phyloP scores from a whole-genome alignment of 495 filamentous ascomycete genomes.

The Staphylotrichum tortipilum region DNA sequence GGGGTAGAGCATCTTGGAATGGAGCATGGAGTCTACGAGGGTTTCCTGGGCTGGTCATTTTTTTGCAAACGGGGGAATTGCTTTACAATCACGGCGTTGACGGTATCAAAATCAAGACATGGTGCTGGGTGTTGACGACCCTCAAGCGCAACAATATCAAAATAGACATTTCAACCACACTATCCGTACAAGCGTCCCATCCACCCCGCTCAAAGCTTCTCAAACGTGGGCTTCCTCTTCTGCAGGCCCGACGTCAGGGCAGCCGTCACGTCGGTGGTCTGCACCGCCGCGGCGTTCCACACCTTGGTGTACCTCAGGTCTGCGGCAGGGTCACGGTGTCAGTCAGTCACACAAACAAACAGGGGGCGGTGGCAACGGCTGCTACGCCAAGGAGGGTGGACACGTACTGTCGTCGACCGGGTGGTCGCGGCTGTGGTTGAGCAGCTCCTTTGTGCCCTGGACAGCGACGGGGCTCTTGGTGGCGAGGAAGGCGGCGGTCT shows the following conservation, averaged over 20 bases:
- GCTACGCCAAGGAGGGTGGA: too few relatives aligned
- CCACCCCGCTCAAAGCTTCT: slow-evolving; percentile 69
- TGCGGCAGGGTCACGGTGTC: slow-evolving; percentile 23
- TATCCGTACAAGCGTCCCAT: too few relatives aligned
- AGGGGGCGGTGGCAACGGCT: not conserved
- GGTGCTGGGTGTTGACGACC: too few relatives aligned
- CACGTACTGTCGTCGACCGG: slow-evolving; percentile 63
- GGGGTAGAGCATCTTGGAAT: too few relatives aligned
- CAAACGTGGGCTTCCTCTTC: slow-evolving; percentile 76
- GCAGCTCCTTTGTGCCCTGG: slow-evolving; percentile 83
- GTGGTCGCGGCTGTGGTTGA: slow-evolving; percentile 80
- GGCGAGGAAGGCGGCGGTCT: slow-evolving; percentile 59
- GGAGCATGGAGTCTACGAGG: too few relatives aligned
- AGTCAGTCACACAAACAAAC: not conserved
- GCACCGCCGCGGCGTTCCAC: slow-evolving; percentile 79
- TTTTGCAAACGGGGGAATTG: too few relatives aligned
- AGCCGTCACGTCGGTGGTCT: slow-evolving; percentile 66
- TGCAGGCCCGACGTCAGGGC: slow-evolving; percentile 68
- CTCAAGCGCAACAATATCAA: not conserved
- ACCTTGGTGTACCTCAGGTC: slow-evolving; percentile 73
- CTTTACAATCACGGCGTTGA: too few relatives aligned
- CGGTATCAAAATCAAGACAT: too few relatives aligned
- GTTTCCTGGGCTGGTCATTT: too few relatives aligned
- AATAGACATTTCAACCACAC: not conserved
- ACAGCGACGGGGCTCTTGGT: slow-evolving; percentile 86